Base-by-base conservation (phyloP, 768 basidiomycete species). In the Leucosporidium yakuticum region DNA sequence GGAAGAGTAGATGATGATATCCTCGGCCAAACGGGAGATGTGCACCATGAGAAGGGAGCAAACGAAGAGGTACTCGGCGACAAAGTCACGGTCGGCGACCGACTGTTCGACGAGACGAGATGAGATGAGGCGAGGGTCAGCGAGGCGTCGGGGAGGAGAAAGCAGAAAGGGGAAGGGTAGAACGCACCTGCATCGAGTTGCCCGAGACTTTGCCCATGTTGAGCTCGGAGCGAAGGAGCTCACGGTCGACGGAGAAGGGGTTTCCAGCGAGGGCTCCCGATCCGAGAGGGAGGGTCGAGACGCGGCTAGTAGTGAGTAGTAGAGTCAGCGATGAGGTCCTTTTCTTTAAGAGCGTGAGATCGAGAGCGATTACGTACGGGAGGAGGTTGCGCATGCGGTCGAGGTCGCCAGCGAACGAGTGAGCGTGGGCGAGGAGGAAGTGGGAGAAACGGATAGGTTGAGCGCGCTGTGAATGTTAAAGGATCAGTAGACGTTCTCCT, bases 401-500 rank as follows among this genome's bases (percentile, higher is more conserved):
- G 69, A 77, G 75, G 80, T 99, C 96, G 59, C 85, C 84, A n/a
- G 85, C 83, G 82, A 97, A 93, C 29, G 93, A 91, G 75, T 91
- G 90, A 7, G 93, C 92, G 79, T 99, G 92, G 27, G 93, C 95
- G 63, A 98, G 85, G 55, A 99, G 83, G 62, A 96, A 85, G 80
- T 99, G 96, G 0, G 96, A 94, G 96, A 96, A 99, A 70, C 96
- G 87, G 77, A 99, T 95, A 47, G 96, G 96, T 83, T 97, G 94
- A 25, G 88, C 96, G 49, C 96, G 89, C 95, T 99, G 73, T 27
- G 29, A 1, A 15, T 12, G 39, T 27, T 1, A 2, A 20, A 8
- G 12, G 21, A 51, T 12, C 49, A 54, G 44, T 20, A 19, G 12
- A 9, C 20, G 8, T 15, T 14, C 20, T 34, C 25, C 21, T 12